Evolutionary conservation across 371 early-diverging fungal species (phyloP), one percentile per base, ranked within the genome.

Genomic region (Gilbertella persicaria): DNA sequence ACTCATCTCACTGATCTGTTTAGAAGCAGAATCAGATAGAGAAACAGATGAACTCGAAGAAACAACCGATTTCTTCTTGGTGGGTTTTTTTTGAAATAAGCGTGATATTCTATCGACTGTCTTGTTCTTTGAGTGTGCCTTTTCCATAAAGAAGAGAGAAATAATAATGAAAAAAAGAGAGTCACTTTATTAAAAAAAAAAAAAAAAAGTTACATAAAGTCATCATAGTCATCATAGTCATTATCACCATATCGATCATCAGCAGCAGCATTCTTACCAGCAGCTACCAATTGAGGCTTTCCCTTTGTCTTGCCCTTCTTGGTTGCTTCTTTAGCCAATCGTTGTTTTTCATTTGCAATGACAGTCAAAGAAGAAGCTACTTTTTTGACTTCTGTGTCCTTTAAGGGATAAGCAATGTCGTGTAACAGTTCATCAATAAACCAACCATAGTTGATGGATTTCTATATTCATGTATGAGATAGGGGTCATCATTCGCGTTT

Each of bases 261-360:
- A 26, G 67, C 62, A 54, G 68, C 75, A 66, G 60, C 76, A 67
- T 62, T 74, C 41, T 71, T 70, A 54, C 73, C 69, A 36, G 65
- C 80, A 30, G 79, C 74, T 20, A 67, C 69, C 46, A 86, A 69
- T 59, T 83, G 79, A 47, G 83, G 80, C 58, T 72, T 84, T 46
- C 55, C 55, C 33, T 67, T 67, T 50, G 78, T 83, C 69, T 88
- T 89, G 71, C 85, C 85, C 70, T 85, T 85, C 72, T 89, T 91
- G 30, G 60, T 48, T 4, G 83, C 83, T 12, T 90, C 92, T 68
- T 82, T 83, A 17, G 83, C 83, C 14, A 85, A 83, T 45, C 82
- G 85, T 75, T 93, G 92, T 77, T 96, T 95, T 66, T 95, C 97
- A 66, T 92, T 94, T 45, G 92, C 92, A 56, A 95, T 69, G 5